phyloP scores from a whole-genome alignment of 2,329 filamentous ascomycete species.

The Pseudogymnoascus verrucosus region DNA sequence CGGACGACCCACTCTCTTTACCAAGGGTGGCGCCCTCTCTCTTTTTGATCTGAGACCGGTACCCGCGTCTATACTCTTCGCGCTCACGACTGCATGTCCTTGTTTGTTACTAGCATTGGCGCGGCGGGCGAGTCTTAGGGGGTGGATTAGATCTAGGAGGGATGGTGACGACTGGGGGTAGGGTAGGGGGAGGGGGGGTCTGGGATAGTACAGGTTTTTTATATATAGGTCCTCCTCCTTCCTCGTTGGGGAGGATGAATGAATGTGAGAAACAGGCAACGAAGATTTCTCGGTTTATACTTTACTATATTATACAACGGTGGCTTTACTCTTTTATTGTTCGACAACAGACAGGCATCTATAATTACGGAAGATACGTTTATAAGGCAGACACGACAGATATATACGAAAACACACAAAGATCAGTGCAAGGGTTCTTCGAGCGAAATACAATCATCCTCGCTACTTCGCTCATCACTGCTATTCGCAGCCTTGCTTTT shows the following conservation, averaged over 20 bases:
- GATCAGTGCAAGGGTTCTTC: background rate
- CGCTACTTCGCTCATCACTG: background rate
- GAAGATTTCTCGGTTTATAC: background rate
- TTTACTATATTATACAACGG: background rate
- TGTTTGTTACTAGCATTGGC: background rate
- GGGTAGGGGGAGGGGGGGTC: background rate
- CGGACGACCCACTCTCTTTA: background rate
- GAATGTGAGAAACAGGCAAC: background rate
- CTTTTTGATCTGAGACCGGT: background rate
- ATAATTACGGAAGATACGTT: background rate
- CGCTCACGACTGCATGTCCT: background rate
- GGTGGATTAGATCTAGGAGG: background rate
- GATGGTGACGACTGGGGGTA: background rate
- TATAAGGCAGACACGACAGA: background rate
- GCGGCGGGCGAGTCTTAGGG: background rate
- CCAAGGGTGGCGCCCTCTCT: background rate
- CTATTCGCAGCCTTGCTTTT: background rate
- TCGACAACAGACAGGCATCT: background rate
- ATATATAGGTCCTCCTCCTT: background rate
- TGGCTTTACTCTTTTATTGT: background rate
- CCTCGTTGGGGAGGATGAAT: background rate
- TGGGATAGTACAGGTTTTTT: background rate
- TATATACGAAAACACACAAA: background rate
- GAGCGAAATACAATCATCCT: background rate
- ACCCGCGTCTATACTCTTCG: background rate